Evolutionary conservation across 306 rosid species (phyloP).

Genomic region (Notholithocarpus densiflorus): DNA sequence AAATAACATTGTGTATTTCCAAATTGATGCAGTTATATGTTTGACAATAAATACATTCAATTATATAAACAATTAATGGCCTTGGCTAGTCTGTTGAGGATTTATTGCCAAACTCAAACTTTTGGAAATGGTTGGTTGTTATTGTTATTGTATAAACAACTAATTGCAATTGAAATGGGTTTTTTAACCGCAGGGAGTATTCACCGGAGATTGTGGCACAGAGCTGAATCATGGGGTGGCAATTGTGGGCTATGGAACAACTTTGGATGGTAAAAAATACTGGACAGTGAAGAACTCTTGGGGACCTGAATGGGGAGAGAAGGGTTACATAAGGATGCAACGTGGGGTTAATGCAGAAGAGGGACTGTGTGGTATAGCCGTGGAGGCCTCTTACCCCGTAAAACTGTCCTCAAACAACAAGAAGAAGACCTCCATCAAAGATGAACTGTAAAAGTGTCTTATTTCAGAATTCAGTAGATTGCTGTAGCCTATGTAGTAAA

Average conservation of each 20-base stretch:
- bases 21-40: too few species aligned
- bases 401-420: conserved; percentile 17
- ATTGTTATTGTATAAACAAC: not conserved
- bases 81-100: too few species aligned
- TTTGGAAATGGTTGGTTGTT: too few species aligned
- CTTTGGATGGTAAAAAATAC: conserved; percentile 24
- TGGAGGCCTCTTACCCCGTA: conserved; percentile 35
- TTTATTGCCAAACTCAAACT: not conserved
- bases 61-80: too few species aligned
- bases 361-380: conserved; percentile 41
- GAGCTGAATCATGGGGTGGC: conserved; percentile 43
- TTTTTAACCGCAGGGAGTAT: conserved; percentile 20
- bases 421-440: conserved; percentile 4
- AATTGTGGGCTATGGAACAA: conserved; percentile 23
- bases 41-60: too few species aligned
- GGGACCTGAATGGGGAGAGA: conserved; percentile 32
- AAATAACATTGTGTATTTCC: too few species aligned
- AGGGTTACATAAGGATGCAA: conserved; percentile 26
- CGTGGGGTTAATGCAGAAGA: conserved; percentile 18
- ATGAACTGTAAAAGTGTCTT: conserved; percentile 8
- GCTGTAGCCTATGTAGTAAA: not conserved
- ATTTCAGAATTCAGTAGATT: not conserved
- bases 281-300: conserved; percentile 38
- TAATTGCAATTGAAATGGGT: not conserved
- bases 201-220: conserved; percentile 23